Evolutionary conservation across 805 yeast genomes (phyloP), one percentile per base, ranked within the genome.

Genomic region (Wickerhamomyces bovis): DNA sequence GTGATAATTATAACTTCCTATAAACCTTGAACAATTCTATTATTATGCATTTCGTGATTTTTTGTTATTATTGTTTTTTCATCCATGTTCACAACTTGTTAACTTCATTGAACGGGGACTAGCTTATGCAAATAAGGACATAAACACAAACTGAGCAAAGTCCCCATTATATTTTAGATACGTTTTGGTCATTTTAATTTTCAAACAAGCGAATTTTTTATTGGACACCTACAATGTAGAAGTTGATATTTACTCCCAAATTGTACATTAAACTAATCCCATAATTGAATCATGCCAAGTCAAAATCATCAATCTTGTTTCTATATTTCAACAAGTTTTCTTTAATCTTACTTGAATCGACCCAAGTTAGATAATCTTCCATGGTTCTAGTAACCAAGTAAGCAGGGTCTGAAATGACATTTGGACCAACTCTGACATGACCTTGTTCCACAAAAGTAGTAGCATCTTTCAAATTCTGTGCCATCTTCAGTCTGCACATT

Each of bases 301-400:
- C 80, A 57, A 72, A 80, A 62, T 80, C 84, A 62, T 80, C 85
- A 51, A 78, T 71, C 60, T 73, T 71, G 64, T 92, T 90, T 68
- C 87, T 85, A 72, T 85, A 94, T 69, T 85, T 85, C 68, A 90
- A 80, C 49, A 92, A 80, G 55, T 88, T 89, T 60, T 85, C 77
- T 74, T 86, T 90, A 67, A 95, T 90, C 83, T 94, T 95, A 55
- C 95, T 84, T 38, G 83, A 77, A 60, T 94, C 97, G n/a, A 87
- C 94, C 99, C 99, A 94, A 4, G 99, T 94, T 56, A 94, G 75
- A 65, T 89, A 94, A 65, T 94, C 99, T 64, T 94, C 99, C 85
- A 94, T 76, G 57, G 81, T 88, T 62, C 97, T 77, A 2, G 97
- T 92, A 6, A 94, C 94, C 57, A 95, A 72, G 63, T 83, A 92